A percentile compares a stretch with the other conserved stretches of the same genome.
Conservation (phyloP, 257 asterid species). For the Jacaranda mimosifolia region DNA sequence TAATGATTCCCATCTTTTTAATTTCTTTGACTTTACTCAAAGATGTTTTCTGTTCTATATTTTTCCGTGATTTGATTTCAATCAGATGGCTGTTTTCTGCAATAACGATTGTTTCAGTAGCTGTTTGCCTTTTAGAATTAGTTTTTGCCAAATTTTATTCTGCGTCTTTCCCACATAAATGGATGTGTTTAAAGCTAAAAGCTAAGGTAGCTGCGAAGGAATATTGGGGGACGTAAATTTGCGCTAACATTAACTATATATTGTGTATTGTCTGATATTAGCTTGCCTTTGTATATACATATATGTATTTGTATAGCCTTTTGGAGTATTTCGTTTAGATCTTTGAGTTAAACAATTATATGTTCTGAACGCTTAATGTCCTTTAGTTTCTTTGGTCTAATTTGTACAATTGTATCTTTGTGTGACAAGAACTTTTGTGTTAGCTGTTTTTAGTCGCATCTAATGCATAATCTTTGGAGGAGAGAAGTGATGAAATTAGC, state of each 20-base stretch:
- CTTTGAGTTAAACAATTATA: too few relatives aligned
- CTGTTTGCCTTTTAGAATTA: neutral
- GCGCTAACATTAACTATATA: too few relatives aligned
- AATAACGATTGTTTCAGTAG: neutral
- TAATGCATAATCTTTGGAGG: neutral
- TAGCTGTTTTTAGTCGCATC: neutral
- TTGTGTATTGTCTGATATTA: neutral
- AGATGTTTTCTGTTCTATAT: neutral
- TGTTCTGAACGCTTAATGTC: neutral
- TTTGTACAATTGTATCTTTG: neutral
- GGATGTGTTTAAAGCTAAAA: neutral
- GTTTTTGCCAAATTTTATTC: neutral
- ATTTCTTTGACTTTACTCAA: neutral
- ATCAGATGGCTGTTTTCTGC: neutral
- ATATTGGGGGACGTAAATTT: neutral
- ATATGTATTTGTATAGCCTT: neutral
- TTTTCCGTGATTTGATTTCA: neutral
- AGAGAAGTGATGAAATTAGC: neutral
- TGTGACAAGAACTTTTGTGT: neutral
- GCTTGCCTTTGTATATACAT: neutral
- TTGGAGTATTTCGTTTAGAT: neutral
- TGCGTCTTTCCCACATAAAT: neutral
- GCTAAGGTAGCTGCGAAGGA: neutral
- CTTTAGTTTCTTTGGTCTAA: neutral
- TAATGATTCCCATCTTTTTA: conserved; percentile 13